These are phyloP conservation scores for Spirogloea muscicola DNA, from an alignment of 139 green algal genomes.

Conservation along the genomic window DNA sequence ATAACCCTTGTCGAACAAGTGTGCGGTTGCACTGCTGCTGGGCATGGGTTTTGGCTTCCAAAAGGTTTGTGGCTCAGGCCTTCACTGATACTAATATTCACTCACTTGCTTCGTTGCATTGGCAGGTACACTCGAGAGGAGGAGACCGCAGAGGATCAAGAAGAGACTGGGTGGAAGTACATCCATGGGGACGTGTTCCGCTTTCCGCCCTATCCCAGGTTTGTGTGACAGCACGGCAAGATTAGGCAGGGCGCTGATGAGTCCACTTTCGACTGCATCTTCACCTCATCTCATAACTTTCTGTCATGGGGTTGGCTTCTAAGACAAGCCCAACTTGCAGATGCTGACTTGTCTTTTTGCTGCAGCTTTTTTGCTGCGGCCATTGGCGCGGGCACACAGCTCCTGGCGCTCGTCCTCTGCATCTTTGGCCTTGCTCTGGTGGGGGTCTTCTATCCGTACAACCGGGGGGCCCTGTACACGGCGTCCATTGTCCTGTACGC, in stretches of 20 bases:
- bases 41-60: no score
- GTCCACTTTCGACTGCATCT: no score
- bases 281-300: no score
- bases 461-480: slow-evolving; percentile 53
- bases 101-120: neutral
- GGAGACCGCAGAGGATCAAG: slow-evolving; percentile 47
- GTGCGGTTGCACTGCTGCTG: no score
- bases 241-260: no score
- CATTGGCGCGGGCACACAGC: slow-evolving; percentile 54
- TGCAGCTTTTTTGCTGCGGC: slow-evolving; percentile 49
- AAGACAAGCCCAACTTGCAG: no score
- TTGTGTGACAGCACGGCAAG: no score
- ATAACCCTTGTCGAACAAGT: no score
- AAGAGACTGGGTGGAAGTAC: slow-evolving; percentile 62
- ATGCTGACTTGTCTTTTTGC: no score
- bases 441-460: slow-evolving; percentile 62
- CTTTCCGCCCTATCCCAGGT: slow-evolving; percentile 47
- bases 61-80: no score
- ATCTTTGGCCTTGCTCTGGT: slow-evolving; percentile 54
- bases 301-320: no score
- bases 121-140: slow-evolving; percentile 55
- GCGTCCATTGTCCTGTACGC: slow-evolving; percentile 56
- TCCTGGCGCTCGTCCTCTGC: slow-evolving; percentile 47
- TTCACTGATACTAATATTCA: no score
- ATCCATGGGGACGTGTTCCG: slow-evolving; percentile 64